A percentile compares a stretch with the other conserved stretches of the same genome.
Conservation (phyloP, 139 green algal species). For the Volvox reticuliferus region DNA sequence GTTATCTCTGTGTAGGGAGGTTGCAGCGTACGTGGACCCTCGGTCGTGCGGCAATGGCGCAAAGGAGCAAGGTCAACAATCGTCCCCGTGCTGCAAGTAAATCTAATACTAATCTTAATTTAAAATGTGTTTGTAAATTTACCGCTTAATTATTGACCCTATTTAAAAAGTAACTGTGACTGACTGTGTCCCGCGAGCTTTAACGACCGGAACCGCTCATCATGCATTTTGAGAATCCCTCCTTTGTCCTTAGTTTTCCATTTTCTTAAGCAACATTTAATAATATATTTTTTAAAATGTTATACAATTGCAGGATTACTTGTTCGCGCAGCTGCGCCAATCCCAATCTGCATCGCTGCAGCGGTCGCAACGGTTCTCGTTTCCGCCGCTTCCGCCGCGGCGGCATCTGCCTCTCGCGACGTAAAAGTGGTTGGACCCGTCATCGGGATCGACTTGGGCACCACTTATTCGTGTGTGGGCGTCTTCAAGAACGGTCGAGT, state of each 20-base stretch:
- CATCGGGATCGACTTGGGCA: conserved; percentile 90
- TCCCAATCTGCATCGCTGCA: background rate
- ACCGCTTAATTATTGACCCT: background rate
- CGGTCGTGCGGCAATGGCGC: background rate
- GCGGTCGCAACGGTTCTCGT: background rate
- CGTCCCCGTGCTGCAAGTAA: background rate
- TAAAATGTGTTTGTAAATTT: background rate
- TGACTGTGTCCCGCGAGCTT: background rate
- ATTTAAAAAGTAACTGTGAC: background rate
- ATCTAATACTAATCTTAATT: background rate
- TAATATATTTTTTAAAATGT: background rate
- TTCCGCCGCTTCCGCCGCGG: background rate
- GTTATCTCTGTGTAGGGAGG: no score
- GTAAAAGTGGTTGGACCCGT: conserved; percentile 1
- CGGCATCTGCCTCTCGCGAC: background rate
- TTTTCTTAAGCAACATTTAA: background rate
- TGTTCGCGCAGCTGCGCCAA: background rate
- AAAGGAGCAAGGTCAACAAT: background rate
- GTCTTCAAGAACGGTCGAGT: conserved; percentile 97
- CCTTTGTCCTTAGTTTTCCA: background rate
- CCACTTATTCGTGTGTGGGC: conserved; percentile 94
- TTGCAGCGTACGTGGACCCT: no score
- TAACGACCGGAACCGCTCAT: background rate
- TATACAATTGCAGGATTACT: background rate
- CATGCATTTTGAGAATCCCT: background rate